Evolutionary conservation across 75 land plant species (phyloP), one percentile per base, ranked within the genome.

Genomic region (Adiantum capillusveneris): DNA sequence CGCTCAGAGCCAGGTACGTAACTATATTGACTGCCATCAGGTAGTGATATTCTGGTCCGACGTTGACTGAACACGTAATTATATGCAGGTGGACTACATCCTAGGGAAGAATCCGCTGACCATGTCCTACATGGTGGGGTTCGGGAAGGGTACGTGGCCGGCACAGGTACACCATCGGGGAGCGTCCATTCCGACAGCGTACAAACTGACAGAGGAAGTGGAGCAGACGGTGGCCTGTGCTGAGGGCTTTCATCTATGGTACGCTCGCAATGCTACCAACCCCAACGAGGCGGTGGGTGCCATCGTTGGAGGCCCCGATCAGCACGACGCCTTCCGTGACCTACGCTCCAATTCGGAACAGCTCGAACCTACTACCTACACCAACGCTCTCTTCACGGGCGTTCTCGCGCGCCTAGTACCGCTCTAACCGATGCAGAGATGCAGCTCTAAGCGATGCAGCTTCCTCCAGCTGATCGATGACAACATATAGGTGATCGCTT

Each of bases 41-140:
- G n/a, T n/a, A n/a, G n/a, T n/a, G n/a, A n/a, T n/a, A n/a, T n/a
- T n/a, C n/a, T n/a, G n/a, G n/a, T n/a, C n/a, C n/a, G n/a, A n/a
- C n/a, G n/a, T n/a, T n/a, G n/a, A n/a, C n/a, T n/a, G n/a, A n/a
- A n/a, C n/a, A n/a, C n/a, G n/a, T n/a, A n/a, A n/a, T n/a, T n/a
- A n/a, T n/a, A n/a, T 55, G 3, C 66, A 81, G 87, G 75, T 74
- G 24, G 69, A 84, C 54, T 84, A 84, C 63, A 70, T 84, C 9
- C 70, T 84, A 2, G 87, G 87, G 0, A 50, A 70, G 11, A 84
- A 84, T 39, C 87, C 81, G 16, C 5, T 59, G 54, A 51, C 51
- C 0, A 60, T 73, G 56, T 76, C 80, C 2, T 83, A 80, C 60
- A 75, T 82, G 84, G 78, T 76, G 13, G 85, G 84, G 0, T 72